A percentile compares a stretch with the other conserved stretches of the same genome.
phyloP scores from a whole-genome alignment of 2,329 filamentous ascomycete species.

The Aureobasidium sp. region DNA sequence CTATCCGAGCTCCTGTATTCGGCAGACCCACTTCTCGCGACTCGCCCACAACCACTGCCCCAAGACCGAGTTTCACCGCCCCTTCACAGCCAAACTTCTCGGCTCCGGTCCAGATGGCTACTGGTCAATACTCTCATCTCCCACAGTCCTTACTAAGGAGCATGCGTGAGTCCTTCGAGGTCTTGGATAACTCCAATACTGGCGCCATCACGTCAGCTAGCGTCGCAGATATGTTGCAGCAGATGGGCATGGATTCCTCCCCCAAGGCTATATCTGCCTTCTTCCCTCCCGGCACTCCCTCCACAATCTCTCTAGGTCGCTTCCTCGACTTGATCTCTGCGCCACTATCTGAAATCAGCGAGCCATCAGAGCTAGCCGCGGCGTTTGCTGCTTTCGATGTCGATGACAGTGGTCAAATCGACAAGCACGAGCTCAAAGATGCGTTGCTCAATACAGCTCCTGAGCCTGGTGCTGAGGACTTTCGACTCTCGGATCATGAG shows the following conservation, averaged over 20 bases:
- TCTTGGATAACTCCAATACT: conserved; percentile 90
- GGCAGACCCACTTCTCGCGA: conserved; percentile 26
- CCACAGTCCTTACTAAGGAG: conserved; percentile 86
- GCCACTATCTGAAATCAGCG: conserved; percentile 78
- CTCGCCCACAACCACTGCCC: conserved; percentile 17
- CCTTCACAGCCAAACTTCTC: conserved; percentile 23
- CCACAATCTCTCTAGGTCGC: conserved; percentile 83
- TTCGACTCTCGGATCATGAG: conserved; percentile 72
- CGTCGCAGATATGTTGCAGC: conserved; percentile 86
- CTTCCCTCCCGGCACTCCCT: conserved; percentile 70
- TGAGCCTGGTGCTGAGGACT: conserved; percentile 70
- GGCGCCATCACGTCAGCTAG: conserved; percentile 85
- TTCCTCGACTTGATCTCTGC: conserved; percentile 87
- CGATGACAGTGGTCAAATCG: conserved; percentile 93
- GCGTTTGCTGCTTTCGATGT: conserved; percentile 97
- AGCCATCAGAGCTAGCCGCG: conserved; percentile 82
- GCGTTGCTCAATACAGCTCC: conserved; percentile 85
- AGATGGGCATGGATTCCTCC: conserved; percentile 82
- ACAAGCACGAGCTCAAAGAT: conserved; percentile 83
- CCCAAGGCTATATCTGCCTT: conserved; percentile 79
- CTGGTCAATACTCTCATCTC: conserved; percentile 73
- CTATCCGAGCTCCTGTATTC: conserved; percentile 37
- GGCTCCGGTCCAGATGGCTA: conserved; percentile 31
- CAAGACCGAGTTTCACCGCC: conserved; percentile 1
- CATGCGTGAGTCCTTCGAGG: conserved; percentile 93